Percentiles rank a stretch among this genome's conserved stretches.
These are phyloP conservation scores for Aspergillus sp. DNA, from an alignment of 2,329 filamentous ascomycete genomes.

Conservation along the genomic window DNA sequence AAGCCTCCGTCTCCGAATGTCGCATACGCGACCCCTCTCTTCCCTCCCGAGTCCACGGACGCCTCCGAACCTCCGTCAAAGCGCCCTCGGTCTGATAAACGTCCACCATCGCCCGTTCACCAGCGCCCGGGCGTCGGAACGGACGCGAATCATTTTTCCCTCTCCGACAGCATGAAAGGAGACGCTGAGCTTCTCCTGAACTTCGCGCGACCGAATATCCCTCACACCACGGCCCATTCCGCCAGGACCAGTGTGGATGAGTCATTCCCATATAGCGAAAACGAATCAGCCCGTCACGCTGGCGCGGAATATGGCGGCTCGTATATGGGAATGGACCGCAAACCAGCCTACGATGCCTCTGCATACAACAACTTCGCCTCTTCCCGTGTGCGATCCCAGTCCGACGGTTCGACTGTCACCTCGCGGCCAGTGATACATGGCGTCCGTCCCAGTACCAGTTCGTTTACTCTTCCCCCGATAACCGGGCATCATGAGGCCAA, in stretches of 20 bases:
- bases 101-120: constrained; percentile 36
- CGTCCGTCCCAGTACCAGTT: constrained; percentile 30
- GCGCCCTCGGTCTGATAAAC: constrained; percentile 50
- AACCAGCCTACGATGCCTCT: constrained; percentile 6
- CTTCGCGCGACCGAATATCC: constrained; percentile 32
- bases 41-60: constrained; percentile 20
- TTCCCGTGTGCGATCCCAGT: constrained; percentile 32
- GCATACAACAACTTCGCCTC: constrained; percentile 16
- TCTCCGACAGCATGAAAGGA: constrained; percentile 35
- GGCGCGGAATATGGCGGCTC: constrained; percentile 13
- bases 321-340: constrained; percentile 9
- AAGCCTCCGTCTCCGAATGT: constrained; percentile 21
- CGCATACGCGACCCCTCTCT: constrained; percentile 17
- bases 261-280: constrained; percentile 15
- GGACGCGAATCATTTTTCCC: constrained; percentile 21
- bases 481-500: constrained; percentile 24
- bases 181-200: constrained; percentile 42
- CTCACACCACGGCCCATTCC: constrained; percentile 15
- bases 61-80: constrained; percentile 46
- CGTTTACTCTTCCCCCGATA: constrained; percentile 25
- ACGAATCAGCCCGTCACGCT: constrained; percentile 14
- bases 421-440: constrained; percentile 28
- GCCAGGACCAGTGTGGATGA: constrained; percentile 26
- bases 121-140: constrained; percentile 17
- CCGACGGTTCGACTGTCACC: constrained; percentile 32